Evolutionary conservation across 2,329 filamentous ascomycete genomes (phyloP), one percentile per base, ranked within the genome.

Genomic region (Colletotrichum ledebouriae): DNA sequence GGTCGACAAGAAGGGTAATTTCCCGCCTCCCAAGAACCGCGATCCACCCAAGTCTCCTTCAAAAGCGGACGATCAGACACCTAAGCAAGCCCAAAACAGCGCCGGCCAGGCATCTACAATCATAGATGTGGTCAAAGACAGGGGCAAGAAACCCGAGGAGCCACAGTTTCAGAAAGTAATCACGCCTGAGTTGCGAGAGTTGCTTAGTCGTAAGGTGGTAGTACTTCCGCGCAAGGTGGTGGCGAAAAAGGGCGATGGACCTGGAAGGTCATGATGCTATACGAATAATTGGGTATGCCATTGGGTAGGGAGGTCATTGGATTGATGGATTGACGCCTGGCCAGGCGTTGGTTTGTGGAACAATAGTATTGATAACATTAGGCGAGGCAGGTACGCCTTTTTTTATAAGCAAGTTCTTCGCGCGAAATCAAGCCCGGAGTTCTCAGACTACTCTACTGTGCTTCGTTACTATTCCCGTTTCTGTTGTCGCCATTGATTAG

Each of bases 1-100:
- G 0, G 91, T 97, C 41, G 97, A 99, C 79, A 95, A 96, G 81
- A 97, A 96, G 78, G 86, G 91, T 59, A 94, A 93, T 75, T 97
- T 97, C 73, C 94, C 94, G 0, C 81, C 84, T 0, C 89, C 86
- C 71, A 72, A 20, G 59, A 65, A 39, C 62, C 73, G 33, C 72
- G 72, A 9, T 62, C 69, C 46, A 3, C 59, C 59, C n/a, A 62
- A 22, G 3, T 60, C 66, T 37, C 44, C 72, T 5, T 56, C 67
- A n/a, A 59, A 74, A 15, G 10, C 39, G 10, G 49, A 50, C 37
- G 62, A 62, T 5, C 17, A 67, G 15, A 4, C 41, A 0, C 10
- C 58, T 0, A 22, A 58, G n/a, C 55, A 66, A 7, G 42, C 52
- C 2, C 44, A 58, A 33, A 33, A 11, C 13, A 62, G 42, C 61